These are phyloP conservation scores for Mycena maculata DNA, from an alignment of 768 basidiomycete species.

Conservation along the genomic window DNA sequence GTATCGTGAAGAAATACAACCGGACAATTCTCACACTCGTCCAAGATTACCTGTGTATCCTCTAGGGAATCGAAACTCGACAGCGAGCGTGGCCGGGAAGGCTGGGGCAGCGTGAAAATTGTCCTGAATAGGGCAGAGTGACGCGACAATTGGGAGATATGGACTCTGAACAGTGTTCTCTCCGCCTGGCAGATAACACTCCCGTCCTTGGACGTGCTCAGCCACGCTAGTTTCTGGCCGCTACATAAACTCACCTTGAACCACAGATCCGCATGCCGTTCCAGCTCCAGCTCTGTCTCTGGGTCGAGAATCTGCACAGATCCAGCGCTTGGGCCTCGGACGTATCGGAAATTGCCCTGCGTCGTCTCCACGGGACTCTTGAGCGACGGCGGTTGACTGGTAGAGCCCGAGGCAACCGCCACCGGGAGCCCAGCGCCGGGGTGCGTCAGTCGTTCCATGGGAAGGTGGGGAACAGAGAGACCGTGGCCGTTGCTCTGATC, in stretches of 20 bases:
- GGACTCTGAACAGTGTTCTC: slow-evolving; percentile 75
- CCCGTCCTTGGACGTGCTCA: no score
- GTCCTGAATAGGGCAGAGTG: slow-evolving; percentile 80
- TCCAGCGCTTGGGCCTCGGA: slow-evolving; percentile 20
- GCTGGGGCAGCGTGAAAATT: slow-evolving; percentile 78
- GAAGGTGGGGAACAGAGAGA: not conserved
- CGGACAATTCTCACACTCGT: slow-evolving; percentile 59
- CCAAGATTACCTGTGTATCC: slow-evolving; percentile 26
- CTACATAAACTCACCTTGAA: no score
- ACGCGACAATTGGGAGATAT: slow-evolving; percentile 76
- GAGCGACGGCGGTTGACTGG: slow-evolving; percentile 18
- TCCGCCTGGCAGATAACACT: slow-evolving; percentile 81
- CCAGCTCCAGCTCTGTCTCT: slow-evolving; percentile 44
- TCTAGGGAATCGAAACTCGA: slow-evolving; percentile 25
- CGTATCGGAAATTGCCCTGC: slow-evolving; percentile 45
- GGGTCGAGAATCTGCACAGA: slow-evolving; percentile 43
- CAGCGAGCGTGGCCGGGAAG: slow-evolving; percentile 46
- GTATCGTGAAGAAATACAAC: slow-evolving; percentile 73
- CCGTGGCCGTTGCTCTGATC: not conserved
- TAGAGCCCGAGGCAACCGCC: not conserved
- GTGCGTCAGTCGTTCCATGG: not conserved
- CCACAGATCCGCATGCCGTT: no score
- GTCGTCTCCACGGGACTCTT: slow-evolving; percentile 42
- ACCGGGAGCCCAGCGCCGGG: not conserved
- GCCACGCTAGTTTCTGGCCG: no score